phyloP scores from a whole-genome alignment of 495 filamentous ascomycete genomes.

The Daldinia bambusicola region DNA sequence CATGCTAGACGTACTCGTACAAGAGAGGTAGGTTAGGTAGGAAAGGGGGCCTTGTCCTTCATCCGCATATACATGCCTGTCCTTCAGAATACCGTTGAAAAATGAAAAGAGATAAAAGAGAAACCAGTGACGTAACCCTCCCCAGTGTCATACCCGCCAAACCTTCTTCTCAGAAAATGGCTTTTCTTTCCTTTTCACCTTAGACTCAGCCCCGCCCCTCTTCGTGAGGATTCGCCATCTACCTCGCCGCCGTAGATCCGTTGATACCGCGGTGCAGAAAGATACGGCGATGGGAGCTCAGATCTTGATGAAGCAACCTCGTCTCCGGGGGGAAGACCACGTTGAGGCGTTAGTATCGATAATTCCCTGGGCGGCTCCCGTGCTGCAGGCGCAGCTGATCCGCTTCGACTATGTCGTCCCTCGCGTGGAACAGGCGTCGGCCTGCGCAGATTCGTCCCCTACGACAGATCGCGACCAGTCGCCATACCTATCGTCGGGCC shows the following conservation, averaged over 20 bases:
- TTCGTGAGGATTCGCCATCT: conserved; percentile 21
- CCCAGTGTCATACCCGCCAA: conserved; percentile 16
- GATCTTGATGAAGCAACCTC: background rate
- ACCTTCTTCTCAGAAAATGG: background rate
- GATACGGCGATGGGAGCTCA: background rate
- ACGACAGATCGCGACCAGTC: conserved; percentile 45
- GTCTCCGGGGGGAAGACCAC: background rate
- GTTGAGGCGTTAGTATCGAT: background rate
- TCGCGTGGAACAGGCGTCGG: background rate
- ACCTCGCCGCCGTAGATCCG: conserved; percentile 11
- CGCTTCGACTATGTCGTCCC: background rate
- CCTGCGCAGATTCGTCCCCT: conserved; percentile 24
- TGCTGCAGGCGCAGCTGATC: background rate
- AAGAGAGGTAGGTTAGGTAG: background rate
- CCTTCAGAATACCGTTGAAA: background rate
- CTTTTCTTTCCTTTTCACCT: background rate
- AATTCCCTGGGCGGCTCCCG: background rate
- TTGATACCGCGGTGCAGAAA: conserved; percentile 14
- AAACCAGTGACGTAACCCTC: conserved; percentile 3
- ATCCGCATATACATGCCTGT: background rate
- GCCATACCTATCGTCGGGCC: conserved; percentile 48
- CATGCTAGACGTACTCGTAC: conserved; percentile 7
- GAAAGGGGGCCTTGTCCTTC: background rate
- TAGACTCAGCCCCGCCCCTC: background rate
- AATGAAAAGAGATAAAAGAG: background rate